phyloP scores from a whole-genome alignment of 805 yeast species.

The Saccharomycopsis olivae region DNA sequence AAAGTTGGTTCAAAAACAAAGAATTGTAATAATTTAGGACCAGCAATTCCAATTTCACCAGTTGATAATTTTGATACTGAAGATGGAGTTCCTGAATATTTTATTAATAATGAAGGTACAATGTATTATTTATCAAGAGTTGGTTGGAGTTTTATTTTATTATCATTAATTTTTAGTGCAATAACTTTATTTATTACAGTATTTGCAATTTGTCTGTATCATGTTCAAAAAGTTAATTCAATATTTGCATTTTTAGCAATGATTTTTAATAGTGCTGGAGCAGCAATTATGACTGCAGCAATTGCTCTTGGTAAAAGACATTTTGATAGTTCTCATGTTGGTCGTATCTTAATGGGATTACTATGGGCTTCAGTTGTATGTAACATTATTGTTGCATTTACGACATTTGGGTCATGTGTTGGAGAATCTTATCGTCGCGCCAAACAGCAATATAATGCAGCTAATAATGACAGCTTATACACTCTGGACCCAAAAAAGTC shows the following conservation, averaged over 20 bases:
- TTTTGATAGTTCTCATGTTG: constrained; percentile 46
- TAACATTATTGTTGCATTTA: constrained; percentile 38
- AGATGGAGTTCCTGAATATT: constrained; percentile 23
- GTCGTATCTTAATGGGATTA: constrained; percentile 49
- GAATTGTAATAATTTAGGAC: constrained; percentile 42
- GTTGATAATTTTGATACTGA: constrained; percentile 49
- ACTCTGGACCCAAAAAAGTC: constrained; percentile 12
- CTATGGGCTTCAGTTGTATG: constrained; percentile 62
- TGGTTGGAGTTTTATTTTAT: constrained; percentile 51
- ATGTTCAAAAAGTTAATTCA: constrained; percentile 44
- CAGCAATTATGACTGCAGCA: constrained; percentile 16
- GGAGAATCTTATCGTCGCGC: constrained; percentile 15
- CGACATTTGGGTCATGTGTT: constrained; percentile 34
- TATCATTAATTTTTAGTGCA: constrained; percentile 52
- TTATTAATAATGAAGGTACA: constrained; percentile 36
- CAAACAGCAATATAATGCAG: constrained; percentile 5
- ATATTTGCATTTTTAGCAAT: constrained; percentile 21
- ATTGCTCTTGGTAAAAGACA: constrained; percentile 65
- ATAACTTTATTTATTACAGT: constrained; percentile 46
- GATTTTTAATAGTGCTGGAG: constrained; percentile 10
- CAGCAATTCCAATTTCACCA: constrained; percentile 87
- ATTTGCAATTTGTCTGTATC: constrained; percentile 44
- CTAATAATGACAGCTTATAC: constrained; percentile 1
- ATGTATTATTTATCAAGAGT: constrained; percentile 61
- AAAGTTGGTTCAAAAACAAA: constrained; percentile 32